Evolutionary conservation across 2,329 filamentous ascomycete genomes (phyloP), one percentile per base, ranked within the genome.

Genomic region (Colletotrichum gigasporum): DNA sequence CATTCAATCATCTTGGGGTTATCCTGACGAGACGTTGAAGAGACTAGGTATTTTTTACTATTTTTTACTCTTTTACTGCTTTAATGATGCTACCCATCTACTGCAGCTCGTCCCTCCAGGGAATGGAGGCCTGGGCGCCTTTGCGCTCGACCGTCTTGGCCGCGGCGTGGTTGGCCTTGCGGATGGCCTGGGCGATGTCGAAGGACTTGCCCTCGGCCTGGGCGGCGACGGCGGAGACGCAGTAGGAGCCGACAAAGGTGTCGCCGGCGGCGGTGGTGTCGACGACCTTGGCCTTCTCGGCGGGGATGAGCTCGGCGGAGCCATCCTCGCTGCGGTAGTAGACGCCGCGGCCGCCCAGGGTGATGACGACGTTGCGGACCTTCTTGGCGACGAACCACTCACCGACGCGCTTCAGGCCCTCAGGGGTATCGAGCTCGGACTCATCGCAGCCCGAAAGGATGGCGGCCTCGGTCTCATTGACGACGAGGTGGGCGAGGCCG

Each of bases 221-320:
- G n/a, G 73, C 73, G 54, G 74, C 83, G 37, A 92, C 92, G 28
- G 91, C 85, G 61, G 89, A 87, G 24, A 96, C 87, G 3, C 93
- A 91, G 75, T 97, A 97, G 20, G 88, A 91, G 2, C 96, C 95
- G 5, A 96, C 92, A 79, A 97, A 97, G 0, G 95, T 97, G 76
- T 98, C 95, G 0, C 95, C 95, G 5, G 96, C 96, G 2, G 91
- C 95, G 7, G 95, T 98, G 1, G 95, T 98, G 76, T 98, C 95
- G 4, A 97, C 88, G 2, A 98, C 95, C 18, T 76, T 79, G 4
- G 93, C 90, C 76, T 91, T 90, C 66, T 87, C 83, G 0, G 92
- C 93, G 2, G 80, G 75, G 4, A 94, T 77, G 68, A 88, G 72
- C 1, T 80, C 83, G 54, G 80, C 80, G 42, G 70, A 71, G 22